Base-by-base conservation (phyloP, 176 grass and related monocot species). In the Olyra latifolia region DNA sequence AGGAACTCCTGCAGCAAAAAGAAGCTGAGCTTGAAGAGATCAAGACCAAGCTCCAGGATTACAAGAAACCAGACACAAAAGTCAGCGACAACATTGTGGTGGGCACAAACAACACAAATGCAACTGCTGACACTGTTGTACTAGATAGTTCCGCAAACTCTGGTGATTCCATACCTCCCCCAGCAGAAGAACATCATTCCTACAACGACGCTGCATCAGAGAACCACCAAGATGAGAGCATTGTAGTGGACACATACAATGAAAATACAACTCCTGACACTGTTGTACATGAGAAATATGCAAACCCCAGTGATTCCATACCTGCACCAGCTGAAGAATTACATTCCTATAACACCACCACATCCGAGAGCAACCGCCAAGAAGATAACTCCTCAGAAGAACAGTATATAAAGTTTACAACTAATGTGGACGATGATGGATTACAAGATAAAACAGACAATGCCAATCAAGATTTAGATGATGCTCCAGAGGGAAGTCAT, bases 1-100 rank as follows among this genome's bases (percentile, higher is more conserved):
- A 84, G n/a, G 59, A 92, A 84, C 81, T 89, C 25, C 58, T 98
- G 66, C 82, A 89, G 65, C 75, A 93, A 89, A 95, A 95, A 77
- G 88, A 95, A 75, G 47, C 65, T n/a, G 84, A 95, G 71, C 83
- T 88, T 66, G 89, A 90, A 82, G 83, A 89, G 74, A 83, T 94
- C 57, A 91, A 87, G 52, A 77, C 27, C 48, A 82, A 69, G 25
- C 42, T 83, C 53, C 72, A 49, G 43, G 35, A 79, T 43, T 54
- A 52, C 62, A 68, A 86, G 50, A 86, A 77, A 62, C 61, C 66
- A 48, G 74, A 88, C 29, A 75, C 67, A 58, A 24, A 73, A 71
- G 39, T 28, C 12, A 59, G 62, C 1, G 60, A 60, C 24, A 82
- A 38, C 20, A 86, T 6, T 62, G 84, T 67, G 40, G 62, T 22